Conservation (phyloP, 1,284 basidiomycete species). For the Cystobasidium slooffiae region DNA sequence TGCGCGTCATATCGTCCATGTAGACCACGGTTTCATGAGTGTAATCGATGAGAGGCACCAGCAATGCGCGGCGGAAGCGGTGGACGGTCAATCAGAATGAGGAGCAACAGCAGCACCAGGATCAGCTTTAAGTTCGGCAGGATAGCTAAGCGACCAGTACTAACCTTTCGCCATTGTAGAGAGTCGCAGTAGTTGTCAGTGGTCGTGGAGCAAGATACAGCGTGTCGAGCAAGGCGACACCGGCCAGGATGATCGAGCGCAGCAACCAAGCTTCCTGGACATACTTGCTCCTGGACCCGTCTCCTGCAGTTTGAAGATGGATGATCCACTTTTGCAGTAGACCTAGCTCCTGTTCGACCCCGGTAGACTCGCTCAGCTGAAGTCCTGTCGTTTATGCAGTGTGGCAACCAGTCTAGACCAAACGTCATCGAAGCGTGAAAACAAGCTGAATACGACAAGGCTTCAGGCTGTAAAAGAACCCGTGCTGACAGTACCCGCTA, state of each 20-base stretch:
- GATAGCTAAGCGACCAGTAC: neutral
- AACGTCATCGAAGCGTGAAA: too few species aligned
- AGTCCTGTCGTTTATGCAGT: too few species aligned
- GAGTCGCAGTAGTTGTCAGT: neutral
- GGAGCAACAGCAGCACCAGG: neutral
- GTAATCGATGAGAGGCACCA: neutral
- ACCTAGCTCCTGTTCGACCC: too few species aligned
- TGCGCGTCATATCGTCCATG: conserved; percentile 56
- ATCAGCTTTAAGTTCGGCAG: neutral
- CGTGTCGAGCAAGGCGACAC: neutral
- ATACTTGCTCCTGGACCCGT: too few species aligned
- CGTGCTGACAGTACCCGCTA: too few species aligned
- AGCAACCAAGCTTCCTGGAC: too few species aligned
- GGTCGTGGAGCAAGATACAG: neutral
- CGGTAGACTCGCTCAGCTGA: too few species aligned
- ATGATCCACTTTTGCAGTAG: too few species aligned
- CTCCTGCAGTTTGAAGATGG: too few species aligned
- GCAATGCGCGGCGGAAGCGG: neutral
- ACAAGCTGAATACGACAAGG: too few species aligned
- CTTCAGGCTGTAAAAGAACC: too few species aligned
- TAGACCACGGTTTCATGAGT: conserved; percentile 5
- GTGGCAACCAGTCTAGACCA: too few species aligned
- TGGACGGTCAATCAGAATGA: neutral
- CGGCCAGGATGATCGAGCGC: neutral
- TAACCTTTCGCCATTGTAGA: conserved; percentile 17